A percentile compares a stretch with the other conserved stretches of the same genome.
Evolutionary conservation across 352 stramenopile species (phyloP).

Genomic region (Globisporangium megalacanthum): DNA sequence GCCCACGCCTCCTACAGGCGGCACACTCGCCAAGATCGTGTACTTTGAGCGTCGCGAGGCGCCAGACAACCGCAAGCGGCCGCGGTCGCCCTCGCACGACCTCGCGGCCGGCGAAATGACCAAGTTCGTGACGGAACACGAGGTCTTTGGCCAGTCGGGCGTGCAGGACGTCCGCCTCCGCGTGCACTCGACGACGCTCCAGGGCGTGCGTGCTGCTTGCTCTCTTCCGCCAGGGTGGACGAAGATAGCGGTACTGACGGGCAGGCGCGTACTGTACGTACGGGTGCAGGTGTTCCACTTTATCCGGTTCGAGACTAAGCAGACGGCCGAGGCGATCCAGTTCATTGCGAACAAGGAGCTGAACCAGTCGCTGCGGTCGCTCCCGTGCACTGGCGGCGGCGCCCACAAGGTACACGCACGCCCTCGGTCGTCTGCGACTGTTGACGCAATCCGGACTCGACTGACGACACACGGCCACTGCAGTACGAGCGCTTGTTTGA

Average conservation of each 20-base stretch:
- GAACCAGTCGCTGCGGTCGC: slow-evolving; percentile 70
- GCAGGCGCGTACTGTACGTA: not conserved
- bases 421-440: slow-evolving; percentile 1
- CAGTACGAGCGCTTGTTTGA: slow-evolving; percentile 70
- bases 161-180: slow-evolving; percentile 88
- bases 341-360: slow-evolving; percentile 74
- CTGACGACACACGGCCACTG: not conserved
- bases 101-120: slow-evolving; percentile 79
- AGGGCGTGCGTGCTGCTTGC: slow-evolving; percentile 50
- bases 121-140: slow-evolving; percentile 77
- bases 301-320: slow-evolving; percentile 78
- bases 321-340: slow-evolving; percentile 69
- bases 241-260: too few relatives aligned
- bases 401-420: slow-evolving; percentile 65
- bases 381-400: slow-evolving; percentile 78
- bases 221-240: not conserved
- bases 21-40: slow-evolving; percentile 93
- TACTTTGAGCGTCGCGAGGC: slow-evolving; percentile 88
- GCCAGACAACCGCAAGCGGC: slow-evolving; percentile 43
- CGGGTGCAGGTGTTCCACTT: slow-evolving; percentile 93
- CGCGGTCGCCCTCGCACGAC: slow-evolving; percentile 70
- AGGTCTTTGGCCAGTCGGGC: slow-evolving; percentile 71
- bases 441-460: not conserved
- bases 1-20: slow-evolving; percentile 33
- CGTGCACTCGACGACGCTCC: slow-evolving; percentile 83